Conservation (phyloP, 768 basidiomycete species). For the Megacollybia marginata region DNA sequence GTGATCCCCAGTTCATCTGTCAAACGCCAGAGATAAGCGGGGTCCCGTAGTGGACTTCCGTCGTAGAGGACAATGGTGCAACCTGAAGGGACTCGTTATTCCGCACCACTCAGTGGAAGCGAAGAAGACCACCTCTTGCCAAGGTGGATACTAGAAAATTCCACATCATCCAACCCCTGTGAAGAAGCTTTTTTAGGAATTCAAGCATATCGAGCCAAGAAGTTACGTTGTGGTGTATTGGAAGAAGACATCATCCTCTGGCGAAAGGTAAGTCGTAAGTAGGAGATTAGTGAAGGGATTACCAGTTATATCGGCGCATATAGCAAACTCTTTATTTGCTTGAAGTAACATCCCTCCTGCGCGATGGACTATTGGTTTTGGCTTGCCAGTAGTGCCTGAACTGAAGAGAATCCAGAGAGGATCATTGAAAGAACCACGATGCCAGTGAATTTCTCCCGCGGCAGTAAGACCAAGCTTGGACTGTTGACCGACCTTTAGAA, state of each 20-base stretch:
- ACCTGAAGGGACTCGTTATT: conserved; percentile 26
- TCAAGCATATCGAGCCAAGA: too few species aligned
- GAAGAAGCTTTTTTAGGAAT: conserved; percentile 5
- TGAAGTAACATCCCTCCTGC: conserved; percentile 75
- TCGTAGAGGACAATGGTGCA: conserved; percentile 75
- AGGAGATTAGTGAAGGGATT: too few species aligned
- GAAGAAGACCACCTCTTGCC: conserved; percentile 10
- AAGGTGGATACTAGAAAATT: conserved; percentile 71
- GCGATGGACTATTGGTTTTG: conserved; percentile 57
- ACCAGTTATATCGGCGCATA: conserved; percentile 44
- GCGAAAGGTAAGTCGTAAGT: conserved; percentile 19
- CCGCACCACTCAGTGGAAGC: too few species aligned
- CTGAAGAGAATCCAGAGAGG: conserved; percentile 87
- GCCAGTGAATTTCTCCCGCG: conserved; percentile 59
- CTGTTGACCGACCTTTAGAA: conserved; percentile 39
- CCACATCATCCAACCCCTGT: conserved; percentile 90
- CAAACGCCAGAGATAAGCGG: conserved; percentile 58
- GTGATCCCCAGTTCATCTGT: conserved; percentile 65
- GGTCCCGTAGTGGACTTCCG: conserved; percentile 69
- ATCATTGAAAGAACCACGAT: conserved; percentile 56
- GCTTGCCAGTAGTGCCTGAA: conserved; percentile 71
- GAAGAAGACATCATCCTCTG: conserved; percentile 65
- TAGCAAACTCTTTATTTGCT: conserved; percentile 60
- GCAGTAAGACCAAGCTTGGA: conserved; percentile 38
- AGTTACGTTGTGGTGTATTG: conserved; percentile 78